Conservation (phyloP, 805 yeast species). For the Ogataea henricii region DNA sequence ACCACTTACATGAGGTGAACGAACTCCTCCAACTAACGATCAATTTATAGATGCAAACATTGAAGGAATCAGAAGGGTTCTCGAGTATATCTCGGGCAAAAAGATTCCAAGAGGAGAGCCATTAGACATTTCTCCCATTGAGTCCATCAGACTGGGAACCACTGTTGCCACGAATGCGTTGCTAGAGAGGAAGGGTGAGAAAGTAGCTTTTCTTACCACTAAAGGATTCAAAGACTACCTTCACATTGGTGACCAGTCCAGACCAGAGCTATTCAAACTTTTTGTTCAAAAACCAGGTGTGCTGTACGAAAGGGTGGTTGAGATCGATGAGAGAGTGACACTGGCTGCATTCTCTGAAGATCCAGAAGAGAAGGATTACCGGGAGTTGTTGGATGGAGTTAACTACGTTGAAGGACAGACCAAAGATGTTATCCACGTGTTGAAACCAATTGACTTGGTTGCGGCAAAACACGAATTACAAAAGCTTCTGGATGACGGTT, state of each 20-base stretch:
- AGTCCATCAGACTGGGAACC: slow-evolving; percentile 27
- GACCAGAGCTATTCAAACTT: slow-evolving; percentile 25
- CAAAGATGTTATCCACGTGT: slow-evolving; percentile 39
- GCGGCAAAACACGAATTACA: slow-evolving; percentile 22
- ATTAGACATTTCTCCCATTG: slow-evolving; percentile 19
- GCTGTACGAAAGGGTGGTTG: slow-evolving; percentile 19
- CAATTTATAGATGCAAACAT: slow-evolving; percentile 24
- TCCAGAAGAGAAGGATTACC: slow-evolving; percentile 14
- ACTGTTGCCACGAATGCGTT: slow-evolving; percentile 28
- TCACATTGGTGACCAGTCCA: slow-evolving; percentile 34
- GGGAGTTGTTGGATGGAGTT: slow-evolving; percentile 24
- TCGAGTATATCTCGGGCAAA: slow-evolving; percentile 16
- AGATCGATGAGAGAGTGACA: slow-evolving; percentile 22
- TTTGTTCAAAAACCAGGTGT: slow-evolving; percentile 18
- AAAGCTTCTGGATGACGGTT: slow-evolving; percentile 27
- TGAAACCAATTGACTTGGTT: slow-evolving; percentile 35
- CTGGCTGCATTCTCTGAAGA: slow-evolving; percentile 27
- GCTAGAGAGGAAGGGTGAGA: slow-evolving; percentile 22
- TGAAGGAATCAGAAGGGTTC: slow-evolving; percentile 27
- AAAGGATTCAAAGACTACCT: slow-evolving; percentile 33
- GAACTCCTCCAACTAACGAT: not conserved
- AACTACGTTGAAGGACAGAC: slow-evolving; percentile 39
- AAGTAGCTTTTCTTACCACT: slow-evolving; percentile 27
- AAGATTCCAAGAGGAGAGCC: slow-evolving; percentile 18
- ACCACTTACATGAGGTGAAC: too few relatives aligned